These are phyloP conservation scores for Boletus tylopilopsis DNA, from an alignment of 768 basidiomycete genomes.

Conservation along the genomic window DNA sequence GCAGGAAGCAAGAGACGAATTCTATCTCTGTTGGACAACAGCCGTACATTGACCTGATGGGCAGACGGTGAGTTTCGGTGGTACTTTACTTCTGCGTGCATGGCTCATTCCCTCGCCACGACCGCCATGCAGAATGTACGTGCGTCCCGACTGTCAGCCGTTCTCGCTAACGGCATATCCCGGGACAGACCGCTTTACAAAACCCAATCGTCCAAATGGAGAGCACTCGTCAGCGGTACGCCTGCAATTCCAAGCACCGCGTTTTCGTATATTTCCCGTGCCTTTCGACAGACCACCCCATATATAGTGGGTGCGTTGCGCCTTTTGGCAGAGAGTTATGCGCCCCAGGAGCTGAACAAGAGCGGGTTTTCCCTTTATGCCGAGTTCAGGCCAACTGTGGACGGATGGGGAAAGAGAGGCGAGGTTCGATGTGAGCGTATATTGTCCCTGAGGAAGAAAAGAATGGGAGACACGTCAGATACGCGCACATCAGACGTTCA, in stretches of 20 bases:
- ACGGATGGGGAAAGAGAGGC: constrained; percentile 82
- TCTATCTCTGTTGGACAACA: constrained; percentile 57
- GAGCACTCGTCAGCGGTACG: constrained; percentile 69
- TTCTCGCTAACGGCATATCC: constrained; percentile 5
- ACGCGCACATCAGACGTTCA: constrained; percentile 3
- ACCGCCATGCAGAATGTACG: constrained; percentile 38
- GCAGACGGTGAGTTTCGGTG: constrained; percentile 50
- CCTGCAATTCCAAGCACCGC: constrained; percentile 72
- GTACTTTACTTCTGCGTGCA: background rate
- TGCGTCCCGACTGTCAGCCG: background rate
- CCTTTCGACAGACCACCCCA: constrained; percentile 77
- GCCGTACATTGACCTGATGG: constrained; percentile 85
- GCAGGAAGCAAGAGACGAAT: constrained; percentile 52
- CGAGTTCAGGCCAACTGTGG: constrained; percentile 79
- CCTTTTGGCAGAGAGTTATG: constrained; percentile 60
- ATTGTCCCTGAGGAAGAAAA: constrained; percentile 49
- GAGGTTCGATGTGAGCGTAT: constrained; percentile 70
- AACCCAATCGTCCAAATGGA: constrained; percentile 68
- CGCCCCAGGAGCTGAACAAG: constrained; percentile 53
- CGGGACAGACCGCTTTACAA: constrained; percentile 70
- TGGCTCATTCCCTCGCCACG: background rate
- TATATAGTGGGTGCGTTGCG: constrained; percentile 74
- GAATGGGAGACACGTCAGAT: constrained; percentile 13
- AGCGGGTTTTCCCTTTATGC: constrained; percentile 79
- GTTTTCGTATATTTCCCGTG: constrained; percentile 77